Evolutionary conservation across 495 filamentous ascomycete genomes (phyloP), one percentile per base, ranked within the genome.

Genomic region (Cryomyces antarcticus): DNA sequence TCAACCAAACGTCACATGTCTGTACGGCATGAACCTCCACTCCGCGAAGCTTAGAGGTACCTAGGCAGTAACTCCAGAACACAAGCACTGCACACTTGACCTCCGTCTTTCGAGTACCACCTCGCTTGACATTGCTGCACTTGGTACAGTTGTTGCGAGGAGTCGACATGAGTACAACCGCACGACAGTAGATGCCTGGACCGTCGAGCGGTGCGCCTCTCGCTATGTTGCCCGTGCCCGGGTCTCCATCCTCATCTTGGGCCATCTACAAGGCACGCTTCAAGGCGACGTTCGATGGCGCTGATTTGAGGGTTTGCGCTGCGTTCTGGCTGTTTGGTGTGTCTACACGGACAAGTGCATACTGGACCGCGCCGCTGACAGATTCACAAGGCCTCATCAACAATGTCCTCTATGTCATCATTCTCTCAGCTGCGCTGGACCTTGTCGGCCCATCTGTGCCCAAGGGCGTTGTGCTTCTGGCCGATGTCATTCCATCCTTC

Each of bases 391-490:
- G 89, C 42, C 67, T 94, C 5, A 82, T 97, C 57, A 97, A 97
- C 62, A 96, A 95, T 64, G 80, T 97, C 54, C 80, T 94, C 61
- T 97, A 96, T 57, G 87, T 97, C 30, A 80, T 97, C 57, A 83
- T 97, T 58, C 76, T 97, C 50, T 86, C 86, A 10, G 80, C 89
- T n/a, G 88, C 89, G 17, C 78, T 93, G 46, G 89, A 97, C 57
- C 78, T 97, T 45, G 89, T 96, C 55, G 87, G 87, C 7, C 75
- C 80, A 33, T 55, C 63, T 39, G 66, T 93, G 1, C 89, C 88
- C 28, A 95, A 94, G 59, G 83, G 77, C 44, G 69, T 92, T 39
- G 87, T 97, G 47, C 80, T 96, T 34, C 82, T 97, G 45, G 83
- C 85, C 47, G 82, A 93, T 59, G 82, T 96, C 45, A 66, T 92